phyloP scores from a whole-genome alignment of 352 stramenopile species.

The Phytophthora megakarya region DNA sequence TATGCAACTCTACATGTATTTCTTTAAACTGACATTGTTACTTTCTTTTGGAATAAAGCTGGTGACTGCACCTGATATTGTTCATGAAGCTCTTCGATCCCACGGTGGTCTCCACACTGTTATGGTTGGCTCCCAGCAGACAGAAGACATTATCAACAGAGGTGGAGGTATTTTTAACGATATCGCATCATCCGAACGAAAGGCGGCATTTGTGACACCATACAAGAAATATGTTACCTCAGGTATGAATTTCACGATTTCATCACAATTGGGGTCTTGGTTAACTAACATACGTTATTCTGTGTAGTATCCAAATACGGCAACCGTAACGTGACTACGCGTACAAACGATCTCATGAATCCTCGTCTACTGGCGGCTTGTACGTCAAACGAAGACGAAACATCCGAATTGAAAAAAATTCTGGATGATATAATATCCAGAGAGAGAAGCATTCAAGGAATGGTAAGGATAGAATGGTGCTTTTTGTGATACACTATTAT shows the following conservation, averaged over 20 bases:
- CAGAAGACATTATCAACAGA: slow-evolving; percentile 79
- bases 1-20: slow-evolving; percentile 20
- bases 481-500: neutral
- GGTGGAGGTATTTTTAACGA: slow-evolving; percentile 66
- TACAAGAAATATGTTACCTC: slow-evolving; percentile 89
- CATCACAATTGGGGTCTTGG: neutral
- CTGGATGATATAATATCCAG: slow-evolving; percentile 49
- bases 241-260: slow-evolving; percentile 32
- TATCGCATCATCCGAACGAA: slow-evolving; percentile 60
- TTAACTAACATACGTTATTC: neutral
- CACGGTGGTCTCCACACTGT: slow-evolving; percentile 82
- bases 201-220: slow-evolving; percentile 78
- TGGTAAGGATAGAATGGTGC: slow-evolving; percentile 36
- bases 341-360: slow-evolving; percentile 79
- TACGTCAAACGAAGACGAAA: slow-evolving; percentile 82
- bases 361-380: slow-evolving; percentile 68
- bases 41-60: slow-evolving; percentile 40
- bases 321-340: slow-evolving; percentile 82
- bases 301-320: slow-evolving; percentile 81
- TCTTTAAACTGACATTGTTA: slow-evolving; percentile 7
- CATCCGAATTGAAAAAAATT: slow-evolving; percentile 57
- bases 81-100: slow-evolving; percentile 75
- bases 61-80: slow-evolving; percentile 80
- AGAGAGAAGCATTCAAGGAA: slow-evolving; percentile 52
- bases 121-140: slow-evolving; percentile 71